Conservation (phyloP, 257 asterid genomes). For the Avicennia marina region DNA sequence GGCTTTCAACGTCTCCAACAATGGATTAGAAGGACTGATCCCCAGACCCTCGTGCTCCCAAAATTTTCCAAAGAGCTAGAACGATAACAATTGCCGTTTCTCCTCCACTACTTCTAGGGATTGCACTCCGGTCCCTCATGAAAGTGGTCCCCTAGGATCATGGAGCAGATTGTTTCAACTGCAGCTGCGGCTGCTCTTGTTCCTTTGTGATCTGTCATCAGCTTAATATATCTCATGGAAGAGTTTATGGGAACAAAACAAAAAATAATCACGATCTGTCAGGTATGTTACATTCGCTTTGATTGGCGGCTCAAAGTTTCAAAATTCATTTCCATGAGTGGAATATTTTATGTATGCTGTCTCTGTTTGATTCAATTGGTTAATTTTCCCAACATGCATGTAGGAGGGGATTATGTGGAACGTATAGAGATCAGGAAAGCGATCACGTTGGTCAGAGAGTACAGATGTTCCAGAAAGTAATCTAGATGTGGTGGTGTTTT, state of each 20-base stretch:
- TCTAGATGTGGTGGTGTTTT: constrained; percentile 38
- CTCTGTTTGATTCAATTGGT: not conserved
- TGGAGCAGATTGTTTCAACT: constrained; percentile 55
- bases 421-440: constrained; percentile 18
- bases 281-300: constrained; percentile 27
- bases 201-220: constrained; percentile 24
- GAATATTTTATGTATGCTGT: not conserved
- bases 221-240: constrained; percentile 28
- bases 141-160: constrained; percentile 12
- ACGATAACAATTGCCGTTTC: constrained; percentile 25
- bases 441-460: constrained; percentile 32
- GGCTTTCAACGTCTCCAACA: constrained; percentile 50
- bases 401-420: constrained; percentile 30
- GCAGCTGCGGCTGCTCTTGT: constrained; percentile 39
- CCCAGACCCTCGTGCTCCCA: constrained; percentile 43
- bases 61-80: constrained; percentile 37
- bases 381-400: not conserved
- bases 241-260: constrained; percentile 18
- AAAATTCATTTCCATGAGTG: not conserved
- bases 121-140: constrained; percentile 21
- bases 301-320: not conserved
- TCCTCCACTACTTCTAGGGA: constrained; percentile 24
- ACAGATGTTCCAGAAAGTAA: constrained; percentile 40
- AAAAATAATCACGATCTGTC: constrained; percentile 15
- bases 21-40: constrained; percentile 41